Evolutionary conservation across 2,329 filamentous ascomycete species (phyloP).

Genomic region (Alternaria longipes): DNA sequence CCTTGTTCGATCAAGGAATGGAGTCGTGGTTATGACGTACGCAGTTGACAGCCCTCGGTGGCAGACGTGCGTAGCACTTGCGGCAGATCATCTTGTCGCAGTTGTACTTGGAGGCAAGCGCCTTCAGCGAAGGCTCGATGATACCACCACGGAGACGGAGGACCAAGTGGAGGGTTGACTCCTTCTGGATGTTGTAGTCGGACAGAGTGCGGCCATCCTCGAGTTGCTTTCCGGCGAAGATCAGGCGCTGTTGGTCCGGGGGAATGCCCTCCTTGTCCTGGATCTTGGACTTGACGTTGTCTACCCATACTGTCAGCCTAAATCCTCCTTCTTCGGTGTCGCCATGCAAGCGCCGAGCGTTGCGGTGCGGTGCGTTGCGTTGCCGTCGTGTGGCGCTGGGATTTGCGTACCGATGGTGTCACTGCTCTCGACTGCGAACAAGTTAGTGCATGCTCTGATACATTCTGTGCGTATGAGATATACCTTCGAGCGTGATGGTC

Average conservation of each 20-base stretch:
- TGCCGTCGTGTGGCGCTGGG: constrained; percentile 24
- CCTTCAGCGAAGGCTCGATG: constrained; percentile 97
- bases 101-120: constrained; percentile 99
- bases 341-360: constrained; percentile 18
- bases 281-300: constrained; percentile 99
- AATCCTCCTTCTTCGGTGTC: background rate
- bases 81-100: constrained; percentile 99
- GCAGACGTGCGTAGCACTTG: constrained; percentile 98
- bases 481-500: constrained; percentile 96
- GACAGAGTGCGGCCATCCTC: constrained; percentile 96
- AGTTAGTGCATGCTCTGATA: background rate
- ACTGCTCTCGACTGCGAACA: constrained; percentile 76
- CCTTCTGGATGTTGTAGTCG: constrained; percentile 99
- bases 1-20: background rate
- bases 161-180: constrained; percentile 97
- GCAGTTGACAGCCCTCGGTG: constrained; percentile 99
- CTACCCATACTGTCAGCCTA: constrained; percentile 51
- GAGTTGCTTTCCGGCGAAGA: constrained; percentile 99
- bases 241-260: constrained; percentile 97
- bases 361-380: constrained; percentile 20
- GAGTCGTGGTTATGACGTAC: constrained; percentile 23
- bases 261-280: constrained; percentile 99
- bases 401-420: constrained; percentile 77
- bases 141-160: constrained; percentile 99
- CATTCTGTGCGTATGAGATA: background rate